These are phyloP conservation scores for Argentina anserina DNA, from an alignment of 306 rosid species.

Conservation along the genomic window DNA sequence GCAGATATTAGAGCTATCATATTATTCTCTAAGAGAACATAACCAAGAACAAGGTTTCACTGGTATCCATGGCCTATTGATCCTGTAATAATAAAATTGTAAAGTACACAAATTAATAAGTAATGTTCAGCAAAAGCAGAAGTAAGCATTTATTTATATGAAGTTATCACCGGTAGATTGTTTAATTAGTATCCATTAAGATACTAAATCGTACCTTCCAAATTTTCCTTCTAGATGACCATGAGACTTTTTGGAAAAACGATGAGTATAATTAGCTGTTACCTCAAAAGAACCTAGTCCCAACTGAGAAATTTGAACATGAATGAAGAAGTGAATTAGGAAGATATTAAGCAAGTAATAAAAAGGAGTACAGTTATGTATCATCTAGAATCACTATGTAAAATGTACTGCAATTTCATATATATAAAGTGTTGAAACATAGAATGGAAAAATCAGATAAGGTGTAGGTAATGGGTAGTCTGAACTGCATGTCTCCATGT, in stretches of 20 bases:
- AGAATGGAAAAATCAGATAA: background rate
- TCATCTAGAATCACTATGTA: background rate
- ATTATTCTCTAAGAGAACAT: background rate
- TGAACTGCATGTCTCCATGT: background rate
- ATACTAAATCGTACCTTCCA: conserved; percentile 64
- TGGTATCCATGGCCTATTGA: background rate
- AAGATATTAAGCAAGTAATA: background rate
- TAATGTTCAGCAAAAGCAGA: background rate
- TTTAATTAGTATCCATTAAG: conserved; percentile 17
- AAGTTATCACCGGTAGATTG: background rate
- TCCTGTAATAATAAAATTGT: background rate
- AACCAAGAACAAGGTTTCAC: background rate
- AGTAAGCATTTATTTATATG: background rate
- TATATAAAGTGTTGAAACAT: background rate
- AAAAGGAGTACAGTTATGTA: background rate
- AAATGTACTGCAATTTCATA: background rate
- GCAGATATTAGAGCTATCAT: background rate
- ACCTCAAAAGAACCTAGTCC: conserved; percentile 71
- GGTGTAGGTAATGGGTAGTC: background rate
- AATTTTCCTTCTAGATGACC: conserved; percentile 75
- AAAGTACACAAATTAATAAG: background rate
- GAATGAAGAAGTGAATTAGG: conserved; percentile 17
- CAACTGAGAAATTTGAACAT: conserved; percentile 54
- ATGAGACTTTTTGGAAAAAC: conserved; percentile 81
- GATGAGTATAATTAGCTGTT: conserved; percentile 64